Base-by-base conservation (phyloP, 805 yeast species). In the Candida golubevii region DNA sequence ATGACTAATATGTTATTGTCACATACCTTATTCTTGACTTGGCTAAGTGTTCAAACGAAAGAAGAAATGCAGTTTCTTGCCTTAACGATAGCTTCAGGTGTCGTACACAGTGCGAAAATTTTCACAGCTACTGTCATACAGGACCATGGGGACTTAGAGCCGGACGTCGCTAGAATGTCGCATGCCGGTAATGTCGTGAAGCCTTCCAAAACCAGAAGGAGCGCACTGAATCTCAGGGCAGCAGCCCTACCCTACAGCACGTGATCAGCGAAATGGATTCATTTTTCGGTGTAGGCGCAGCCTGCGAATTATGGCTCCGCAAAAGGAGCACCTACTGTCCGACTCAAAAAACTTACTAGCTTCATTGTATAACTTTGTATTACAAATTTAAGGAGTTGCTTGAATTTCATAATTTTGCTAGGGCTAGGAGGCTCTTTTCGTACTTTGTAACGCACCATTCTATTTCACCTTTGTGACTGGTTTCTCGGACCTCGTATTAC, bases 401-500 rank as follows among this genome's bases (percentile, higher is more conserved):
- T 18, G 23, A 18, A 5, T 5, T 18, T 18, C 5, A 18, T 18
- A 18, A 18, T 5, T 18, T 18, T 18, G 23, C 23, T 5, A 18
- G 23, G 23, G 5, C 23, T 18, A 18, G 4, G 23, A 18, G 23
- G 23, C 23, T 18, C 23, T 5, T 18, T 18, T 18, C 5, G 23
- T 5, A 5, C 23, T 5, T 18, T 18, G 23, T 18, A 18, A 18
- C 5, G 3, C 23, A 18, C 23, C 23, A 10, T 35, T 34, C 42
- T 49, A 49, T 36, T 41, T 37, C 18, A 36, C 39, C 55, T 60
- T 67, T 51, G 59, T 60, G 11, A 56, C 44, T 3, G 39, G 23
- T 33, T 51, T 58, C 49, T 75, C 80, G 15, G 75, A 78, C 44
- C 61, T 67, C 18, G 33, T 31, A 48, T 62, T 71, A 67, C 66